These are phyloP conservation scores for Chrysosporium queenslandicum DNA, from an alignment of 2,329 filamentous ascomycete species.

Conservation along the genomic window DNA sequence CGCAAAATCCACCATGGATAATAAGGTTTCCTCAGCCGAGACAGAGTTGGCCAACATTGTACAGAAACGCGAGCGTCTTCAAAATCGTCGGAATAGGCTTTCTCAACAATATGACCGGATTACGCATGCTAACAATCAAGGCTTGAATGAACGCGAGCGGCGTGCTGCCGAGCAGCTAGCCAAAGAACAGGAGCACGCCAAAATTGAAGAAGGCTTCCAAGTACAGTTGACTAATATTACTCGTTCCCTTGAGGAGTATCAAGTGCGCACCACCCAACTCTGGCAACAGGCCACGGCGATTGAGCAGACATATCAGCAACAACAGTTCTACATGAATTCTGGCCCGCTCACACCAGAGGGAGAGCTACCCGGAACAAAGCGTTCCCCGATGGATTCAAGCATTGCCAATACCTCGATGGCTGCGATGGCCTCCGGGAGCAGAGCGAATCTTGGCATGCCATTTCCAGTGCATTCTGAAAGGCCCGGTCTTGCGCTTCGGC, in stretches of 20 bases:
- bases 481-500: conserved; percentile 24
- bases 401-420: conserved; percentile 17
- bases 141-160: conserved; percentile 45
- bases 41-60: conserved; percentile 44
- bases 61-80: conserved; percentile 52
- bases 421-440: conserved; percentile 24
- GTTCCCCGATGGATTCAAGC: conserved; percentile 12
- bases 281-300: conserved; percentile 37
- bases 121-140: conserved; percentile 48
- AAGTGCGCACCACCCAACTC: conserved; percentile 34
- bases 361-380: conserved; percentile 45
- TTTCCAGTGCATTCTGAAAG: conserved; percentile 27
- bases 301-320: conserved; percentile 38
- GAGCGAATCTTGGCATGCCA: conserved; percentile 29
- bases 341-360: conserved; percentile 52
- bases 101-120: conserved; percentile 54
- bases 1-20: conserved; percentile 43
- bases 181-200: conserved; percentile 38
- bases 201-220: conserved; percentile 35
- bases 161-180: conserved; percentile 40
- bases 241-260: conserved; percentile 37
- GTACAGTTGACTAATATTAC: conserved; percentile 36
- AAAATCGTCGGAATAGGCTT: conserved; percentile 47
- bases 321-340: conserved; percentile 32
- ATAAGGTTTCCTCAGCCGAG: conserved; percentile 43